Percentiles rank a stretch among this genome's conserved stretches.
phyloP scores from a whole-genome alignment of 108 stramenopile genomes.

The Cyclotella kingstonii region DNA sequence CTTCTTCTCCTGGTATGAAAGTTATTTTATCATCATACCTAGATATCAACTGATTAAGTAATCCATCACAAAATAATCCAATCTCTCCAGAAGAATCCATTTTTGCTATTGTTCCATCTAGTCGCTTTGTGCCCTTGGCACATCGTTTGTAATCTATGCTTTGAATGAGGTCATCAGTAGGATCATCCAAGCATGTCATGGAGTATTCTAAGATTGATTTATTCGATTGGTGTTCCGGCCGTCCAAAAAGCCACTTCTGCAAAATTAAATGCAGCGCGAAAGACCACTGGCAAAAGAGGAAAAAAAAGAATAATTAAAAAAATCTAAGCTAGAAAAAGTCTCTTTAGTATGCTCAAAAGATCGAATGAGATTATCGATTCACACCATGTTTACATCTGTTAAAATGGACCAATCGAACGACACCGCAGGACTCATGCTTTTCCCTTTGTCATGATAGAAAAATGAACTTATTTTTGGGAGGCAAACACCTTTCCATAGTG shows the following conservation, averaged over 20 bases:
- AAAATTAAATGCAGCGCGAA: slow-evolving; percentile 26
- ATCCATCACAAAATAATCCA: slow-evolving; percentile 20
- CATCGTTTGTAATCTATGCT: slow-evolving; percentile 33
- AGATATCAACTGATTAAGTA: slow-evolving; percentile 5
- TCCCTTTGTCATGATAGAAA: background rate
- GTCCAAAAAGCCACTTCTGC: slow-evolving; percentile 21
- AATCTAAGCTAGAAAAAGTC: too few species aligned
- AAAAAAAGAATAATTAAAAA: background rate
- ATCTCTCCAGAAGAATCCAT: slow-evolving; percentile 31
- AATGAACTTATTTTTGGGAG: slow-evolving; percentile 10
- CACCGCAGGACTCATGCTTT: slow-evolving; percentile 5
- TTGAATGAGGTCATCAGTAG: slow-evolving; percentile 26
- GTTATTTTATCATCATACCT: slow-evolving; percentile 13
- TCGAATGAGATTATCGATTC: background rate
- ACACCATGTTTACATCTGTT: slow-evolving; percentile 24
- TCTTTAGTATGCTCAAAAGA: too few species aligned
- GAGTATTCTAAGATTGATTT: slow-evolving; percentile 32
- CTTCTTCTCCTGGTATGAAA: slow-evolving; percentile 18
- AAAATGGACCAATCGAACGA: slow-evolving; percentile 27
- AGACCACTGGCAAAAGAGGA: slow-evolving; percentile 12
- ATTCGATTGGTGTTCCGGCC: slow-evolving; percentile 22
- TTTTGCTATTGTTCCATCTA: slow-evolving; percentile 17
- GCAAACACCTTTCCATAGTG: slow-evolving; percentile 28
- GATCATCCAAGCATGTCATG: slow-evolving; percentile 44
- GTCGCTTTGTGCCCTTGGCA: slow-evolving; percentile 18